Evolutionary conservation across 768 basidiomycete genomes (phyloP).

Genomic region (Auricularia sp.): DNA sequence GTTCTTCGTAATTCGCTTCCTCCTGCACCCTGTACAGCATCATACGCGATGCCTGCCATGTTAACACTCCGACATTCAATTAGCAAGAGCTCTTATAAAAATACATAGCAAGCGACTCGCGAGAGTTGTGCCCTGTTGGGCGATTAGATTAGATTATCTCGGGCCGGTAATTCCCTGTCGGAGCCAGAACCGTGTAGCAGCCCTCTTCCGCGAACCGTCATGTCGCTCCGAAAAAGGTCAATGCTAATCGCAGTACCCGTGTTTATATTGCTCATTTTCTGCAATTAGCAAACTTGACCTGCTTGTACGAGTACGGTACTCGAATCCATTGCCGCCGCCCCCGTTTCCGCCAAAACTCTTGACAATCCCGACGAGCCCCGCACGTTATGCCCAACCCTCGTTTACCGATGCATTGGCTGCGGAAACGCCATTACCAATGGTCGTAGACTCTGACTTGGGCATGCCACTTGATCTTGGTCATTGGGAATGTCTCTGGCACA

Average conservation of each 20-base stretch:
- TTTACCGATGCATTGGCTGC: slow-evolving; percentile 74
- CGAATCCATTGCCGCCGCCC: slow-evolving; percentile 88
- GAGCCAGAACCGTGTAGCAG: no score
- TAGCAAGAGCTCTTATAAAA: no score
- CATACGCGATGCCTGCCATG: no score
- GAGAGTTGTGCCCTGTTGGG: no score
- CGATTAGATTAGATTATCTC: no score
- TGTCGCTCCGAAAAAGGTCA: not conserved
- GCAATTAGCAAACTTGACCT: slow-evolving; percentile 67
- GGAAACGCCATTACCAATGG: slow-evolving; percentile 83
- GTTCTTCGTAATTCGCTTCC: no score
- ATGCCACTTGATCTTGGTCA: slow-evolving; percentile 88
- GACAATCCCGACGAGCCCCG: slow-evolving; percentile 81
- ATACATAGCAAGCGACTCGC: no score
- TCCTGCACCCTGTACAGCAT: no score
- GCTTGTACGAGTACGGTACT: slow-evolving; percentile 85
- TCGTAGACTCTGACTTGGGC: slow-evolving; percentile 92
- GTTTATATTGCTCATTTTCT: not conserved
- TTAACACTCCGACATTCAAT: no score
- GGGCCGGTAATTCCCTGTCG: no score
- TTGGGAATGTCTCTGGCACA: slow-evolving; percentile 78
- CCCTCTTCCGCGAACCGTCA: not conserved
- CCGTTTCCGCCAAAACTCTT: slow-evolving; percentile 96
- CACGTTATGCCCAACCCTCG: slow-evolving; percentile 78
- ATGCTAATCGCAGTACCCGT: not conserved